A percentile compares a stretch with the other conserved stretches of the same genome.
Conservation (phyloP, 495 filamentous ascomycete genomes). For the Eremomyces bilateralis region DNA sequence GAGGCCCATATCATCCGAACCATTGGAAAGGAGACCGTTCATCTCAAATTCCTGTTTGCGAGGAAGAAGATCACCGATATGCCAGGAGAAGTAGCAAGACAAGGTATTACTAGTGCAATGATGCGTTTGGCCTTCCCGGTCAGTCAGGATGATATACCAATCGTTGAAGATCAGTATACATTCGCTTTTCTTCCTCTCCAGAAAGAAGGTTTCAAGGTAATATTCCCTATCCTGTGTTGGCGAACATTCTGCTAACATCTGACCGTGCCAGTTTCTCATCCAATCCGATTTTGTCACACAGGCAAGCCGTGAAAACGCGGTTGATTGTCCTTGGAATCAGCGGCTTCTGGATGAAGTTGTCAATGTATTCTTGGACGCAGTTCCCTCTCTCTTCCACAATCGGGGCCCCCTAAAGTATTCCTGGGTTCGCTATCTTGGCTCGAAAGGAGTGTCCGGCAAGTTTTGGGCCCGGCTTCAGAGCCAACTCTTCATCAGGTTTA, state of each 20-base stretch:
- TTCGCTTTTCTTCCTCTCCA: conserved; percentile 3
- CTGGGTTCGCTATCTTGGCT: conserved; percentile 1
- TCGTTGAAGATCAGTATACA: not conserved
- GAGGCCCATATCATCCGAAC: no score
- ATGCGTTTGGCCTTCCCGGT: conserved; percentile 3
- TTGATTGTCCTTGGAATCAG: not conserved
- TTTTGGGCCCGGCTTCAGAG: conserved; percentile 1
- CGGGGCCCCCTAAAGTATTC: no score
- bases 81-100: not conserved
- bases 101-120: not conserved
- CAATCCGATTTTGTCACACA: not conserved
- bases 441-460: not conserved
- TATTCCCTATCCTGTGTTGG: not conserved
- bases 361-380: not conserved
- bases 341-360: not conserved
- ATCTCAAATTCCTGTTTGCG: no score
- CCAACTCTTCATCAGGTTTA: not conserved
- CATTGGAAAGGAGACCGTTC: no score
- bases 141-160: not conserved
- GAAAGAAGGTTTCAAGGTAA: conserved; percentile 1
- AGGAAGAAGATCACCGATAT: conserved; percentile 1
- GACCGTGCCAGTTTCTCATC: not conserved
- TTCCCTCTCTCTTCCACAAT: not conserved
- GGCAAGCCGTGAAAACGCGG: not conserved
- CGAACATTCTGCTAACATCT: not conserved